Evolutionary conservation across 139 green algal species (phyloP).

Genomic region (Asterochloris sp.): DNA sequence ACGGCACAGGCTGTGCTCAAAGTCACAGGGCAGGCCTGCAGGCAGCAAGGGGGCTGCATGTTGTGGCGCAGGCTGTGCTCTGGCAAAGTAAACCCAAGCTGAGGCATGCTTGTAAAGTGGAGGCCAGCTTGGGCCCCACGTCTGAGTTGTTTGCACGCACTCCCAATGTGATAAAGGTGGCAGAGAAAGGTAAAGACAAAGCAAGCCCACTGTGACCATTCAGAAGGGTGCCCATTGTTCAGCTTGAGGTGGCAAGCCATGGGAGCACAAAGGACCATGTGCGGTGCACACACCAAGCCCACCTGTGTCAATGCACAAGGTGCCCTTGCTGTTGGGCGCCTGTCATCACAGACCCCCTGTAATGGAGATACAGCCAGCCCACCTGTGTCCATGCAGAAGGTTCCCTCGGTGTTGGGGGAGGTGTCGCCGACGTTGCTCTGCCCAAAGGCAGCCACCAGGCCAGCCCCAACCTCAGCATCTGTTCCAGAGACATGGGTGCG

Average conservation of each 20-base stretch:
- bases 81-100: no score
- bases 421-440: constrained; percentile 77
- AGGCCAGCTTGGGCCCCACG: no score
- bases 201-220: no score
- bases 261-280: no score
- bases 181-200: no score
- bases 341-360: background rate
- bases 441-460: constrained; percentile 74
- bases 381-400: constrained; percentile 79
- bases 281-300: no score
- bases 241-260: no score
- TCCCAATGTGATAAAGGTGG: no score
- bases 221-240: no score
- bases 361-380: background rate
- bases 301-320: background rate
- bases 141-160: no score
- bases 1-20: constrained; percentile 61
- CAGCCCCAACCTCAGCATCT: background rate
- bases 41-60: background rate
- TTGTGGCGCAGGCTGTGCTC: no score
- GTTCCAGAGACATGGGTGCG: background rate
- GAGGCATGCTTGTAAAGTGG: no score
- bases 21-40: constrained; percentile 54
- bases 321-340: background rate
- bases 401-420: constrained; percentile 69